Percentiles rank a stretch among this genome's conserved stretches.
Evolutionary conservation across 2,329 filamentous ascomycete genomes (phyloP).

Genomic region (Diaporthe destruens): DNA sequence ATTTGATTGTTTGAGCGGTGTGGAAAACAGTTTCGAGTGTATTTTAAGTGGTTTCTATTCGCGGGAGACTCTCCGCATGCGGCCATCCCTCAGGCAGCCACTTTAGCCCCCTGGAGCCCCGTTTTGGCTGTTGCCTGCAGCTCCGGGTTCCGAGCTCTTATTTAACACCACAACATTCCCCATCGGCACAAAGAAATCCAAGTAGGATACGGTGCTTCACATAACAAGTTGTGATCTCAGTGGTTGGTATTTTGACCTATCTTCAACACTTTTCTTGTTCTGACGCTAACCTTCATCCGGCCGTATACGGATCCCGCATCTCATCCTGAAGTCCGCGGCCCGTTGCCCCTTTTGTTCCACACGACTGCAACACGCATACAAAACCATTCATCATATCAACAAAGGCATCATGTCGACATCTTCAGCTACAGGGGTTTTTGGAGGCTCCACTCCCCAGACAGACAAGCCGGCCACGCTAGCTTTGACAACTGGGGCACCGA

Average conservation of each 20-base stretch:
- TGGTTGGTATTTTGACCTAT: not conserved
- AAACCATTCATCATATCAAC: not conserved
- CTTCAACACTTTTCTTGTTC: not conserved
- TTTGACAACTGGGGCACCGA: no score
- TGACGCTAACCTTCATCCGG: slow-evolving; percentile 19
- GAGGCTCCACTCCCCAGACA: not conserved
- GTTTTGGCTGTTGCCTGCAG: slow-evolving; percentile 20
- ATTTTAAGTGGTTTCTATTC: not conserved
- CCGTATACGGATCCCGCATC: not conserved
- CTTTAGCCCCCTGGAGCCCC: not conserved
- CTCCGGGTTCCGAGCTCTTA: not conserved
- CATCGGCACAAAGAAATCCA: not conserved
- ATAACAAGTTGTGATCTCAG: not conserved
- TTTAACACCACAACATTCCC: not conserved
- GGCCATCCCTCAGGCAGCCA: slow-evolving; percentile 5
- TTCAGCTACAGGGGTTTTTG: not conserved
- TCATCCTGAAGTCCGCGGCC: no score
- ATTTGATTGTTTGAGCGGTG: not conserved
- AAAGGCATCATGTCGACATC: not conserved
- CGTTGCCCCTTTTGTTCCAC: no score
- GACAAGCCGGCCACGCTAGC: not conserved
- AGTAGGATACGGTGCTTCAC: not conserved
- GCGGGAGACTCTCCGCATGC: not conserved
- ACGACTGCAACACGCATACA: not conserved
- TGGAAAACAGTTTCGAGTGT: not conserved